Evolutionary conservation across 495 filamentous ascomycete genomes (phyloP).

Genomic region (Hamigera avellanea): DNA sequence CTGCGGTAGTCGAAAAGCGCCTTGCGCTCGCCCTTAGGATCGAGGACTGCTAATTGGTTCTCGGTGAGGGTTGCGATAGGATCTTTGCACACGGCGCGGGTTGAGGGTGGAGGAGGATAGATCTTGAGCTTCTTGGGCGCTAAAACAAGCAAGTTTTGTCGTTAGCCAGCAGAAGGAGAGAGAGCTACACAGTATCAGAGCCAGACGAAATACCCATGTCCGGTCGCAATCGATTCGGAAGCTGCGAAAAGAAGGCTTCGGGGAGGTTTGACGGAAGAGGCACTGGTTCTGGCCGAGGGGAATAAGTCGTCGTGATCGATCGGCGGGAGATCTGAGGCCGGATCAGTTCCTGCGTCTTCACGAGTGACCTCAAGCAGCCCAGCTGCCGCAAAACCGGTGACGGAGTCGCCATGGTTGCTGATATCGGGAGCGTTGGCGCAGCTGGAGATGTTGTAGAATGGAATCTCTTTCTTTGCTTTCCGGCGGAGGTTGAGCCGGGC

Average conservation of each 20-base stretch:
- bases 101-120: constrained; percentile 40
- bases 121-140: constrained; percentile 36
- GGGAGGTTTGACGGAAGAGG: constrained; percentile 32
- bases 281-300: constrained; percentile 21
- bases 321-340: constrained; percentile 29
- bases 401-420: constrained; percentile 43
- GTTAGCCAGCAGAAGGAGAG: too few relatives aligned
- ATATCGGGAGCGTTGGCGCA: not conserved
- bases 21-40: constrained; percentile 71
- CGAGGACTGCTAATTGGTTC: constrained; percentile 58
- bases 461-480: constrained; percentile 3
- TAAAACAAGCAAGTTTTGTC: constrained; percentile 14
- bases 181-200: constrained; percentile 1
- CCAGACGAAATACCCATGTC: constrained; percentile 17
- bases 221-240: constrained; percentile 27
- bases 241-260: constrained; percentile 28
- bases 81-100: constrained; percentile 37
- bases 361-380: constrained; percentile 51
- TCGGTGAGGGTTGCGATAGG: constrained; percentile 50
- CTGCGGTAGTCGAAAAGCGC: constrained; percentile 62
- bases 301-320: constrained; percentile 29
- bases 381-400: constrained; percentile 49
- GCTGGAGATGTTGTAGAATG: constrained; percentile 1
- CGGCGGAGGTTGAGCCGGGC: not conserved
- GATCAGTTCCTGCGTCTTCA: constrained; percentile 30